Conservation (phyloP, 208 protist species). For the Trypanosoma avium region DNA sequence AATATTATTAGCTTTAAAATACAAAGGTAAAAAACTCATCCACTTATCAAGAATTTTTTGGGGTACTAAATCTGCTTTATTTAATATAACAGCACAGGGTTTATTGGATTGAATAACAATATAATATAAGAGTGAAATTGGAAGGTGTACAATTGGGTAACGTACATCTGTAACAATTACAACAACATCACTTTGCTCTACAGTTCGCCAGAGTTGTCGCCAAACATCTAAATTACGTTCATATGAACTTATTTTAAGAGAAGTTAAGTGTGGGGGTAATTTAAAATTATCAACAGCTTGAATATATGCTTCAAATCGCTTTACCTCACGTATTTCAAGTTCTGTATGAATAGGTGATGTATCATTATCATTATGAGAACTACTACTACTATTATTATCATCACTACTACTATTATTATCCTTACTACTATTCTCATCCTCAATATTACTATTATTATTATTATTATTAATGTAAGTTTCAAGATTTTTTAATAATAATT, state of each 20-base stretch:
- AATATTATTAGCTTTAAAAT: conserved; percentile 55
- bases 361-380: neutral
- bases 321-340: conserved; percentile 43
- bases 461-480: neutral
- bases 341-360: neutral
- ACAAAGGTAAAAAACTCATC: conserved; percentile 63
- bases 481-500: neutral
- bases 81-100: conserved; percentile 94
- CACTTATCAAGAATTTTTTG: conserved; percentile 54
- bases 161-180: conserved; percentile 94
- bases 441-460: conserved; percentile 9
- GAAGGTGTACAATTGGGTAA: conserved; percentile 95
- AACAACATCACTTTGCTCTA: conserved; percentile 95
- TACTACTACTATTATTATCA: neutral
- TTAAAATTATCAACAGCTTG: conserved; percentile 48
- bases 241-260: conserved; percentile 87
- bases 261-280: conserved; percentile 19
- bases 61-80: conserved; percentile 94
- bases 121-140: conserved; percentile 90
- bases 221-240: conserved; percentile 98
- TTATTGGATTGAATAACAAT: conserved; percentile 80
- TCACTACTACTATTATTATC: conserved; percentile 5
- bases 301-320: conserved; percentile 54
- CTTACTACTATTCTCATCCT: conserved; percentile 2
- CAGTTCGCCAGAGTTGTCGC: conserved; percentile 97